Conservation (phyloP, 2,329 filamentous ascomycete species). For the Stagonosporopsis cucurbitacearum region DNA sequence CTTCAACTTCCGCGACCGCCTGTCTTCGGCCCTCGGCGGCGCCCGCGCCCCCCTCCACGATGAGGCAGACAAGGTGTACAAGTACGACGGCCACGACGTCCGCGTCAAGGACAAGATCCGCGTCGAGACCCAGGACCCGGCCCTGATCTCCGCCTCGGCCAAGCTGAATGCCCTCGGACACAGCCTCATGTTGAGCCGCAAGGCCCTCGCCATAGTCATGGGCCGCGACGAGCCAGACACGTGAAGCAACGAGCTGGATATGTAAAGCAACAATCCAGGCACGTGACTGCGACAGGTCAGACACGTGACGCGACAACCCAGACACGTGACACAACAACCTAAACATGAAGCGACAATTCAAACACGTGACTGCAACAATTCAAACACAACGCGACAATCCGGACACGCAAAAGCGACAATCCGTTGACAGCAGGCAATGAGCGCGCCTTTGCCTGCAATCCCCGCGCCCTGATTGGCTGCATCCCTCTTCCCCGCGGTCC, state of each 20-base stretch:
- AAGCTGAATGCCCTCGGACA: conserved; percentile 82
- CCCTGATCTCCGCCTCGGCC: conserved; percentile 79
- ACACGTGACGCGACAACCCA: no score
- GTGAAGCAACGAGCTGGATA: conserved; percentile 3
- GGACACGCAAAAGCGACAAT: conserved; percentile 23
- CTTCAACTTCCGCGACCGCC: conserved; percentile 64
- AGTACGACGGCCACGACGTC: conserved; percentile 73
- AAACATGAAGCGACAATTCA: no score
- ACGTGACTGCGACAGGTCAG: no score
- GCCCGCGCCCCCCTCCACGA: conserved; percentile 52
- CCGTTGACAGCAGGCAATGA: conserved; percentile 8
- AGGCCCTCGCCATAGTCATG: conserved; percentile 80
- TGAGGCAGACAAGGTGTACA: conserved; percentile 79
- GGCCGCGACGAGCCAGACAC: conserved; percentile 60
- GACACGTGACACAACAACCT: no score
- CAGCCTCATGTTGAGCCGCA: conserved; percentile 71
- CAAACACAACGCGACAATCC: conserved; percentile 61
- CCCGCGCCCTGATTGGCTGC: conserved; percentile 9
- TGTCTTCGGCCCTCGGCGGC: conserved; percentile 57
- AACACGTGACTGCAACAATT: no score
- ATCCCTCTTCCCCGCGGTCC: not conserved
- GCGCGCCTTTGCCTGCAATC: not conserved
- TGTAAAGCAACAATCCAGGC: no score
- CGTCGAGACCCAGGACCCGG: conserved; percentile 89
- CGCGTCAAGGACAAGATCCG: conserved; percentile 88